Percentiles rank a stretch among this genome's conserved stretches.
Evolutionary conservation across 2,329 filamentous ascomycete species (phyloP).

Genomic region (Kalaharituber pfeilii): DNA sequence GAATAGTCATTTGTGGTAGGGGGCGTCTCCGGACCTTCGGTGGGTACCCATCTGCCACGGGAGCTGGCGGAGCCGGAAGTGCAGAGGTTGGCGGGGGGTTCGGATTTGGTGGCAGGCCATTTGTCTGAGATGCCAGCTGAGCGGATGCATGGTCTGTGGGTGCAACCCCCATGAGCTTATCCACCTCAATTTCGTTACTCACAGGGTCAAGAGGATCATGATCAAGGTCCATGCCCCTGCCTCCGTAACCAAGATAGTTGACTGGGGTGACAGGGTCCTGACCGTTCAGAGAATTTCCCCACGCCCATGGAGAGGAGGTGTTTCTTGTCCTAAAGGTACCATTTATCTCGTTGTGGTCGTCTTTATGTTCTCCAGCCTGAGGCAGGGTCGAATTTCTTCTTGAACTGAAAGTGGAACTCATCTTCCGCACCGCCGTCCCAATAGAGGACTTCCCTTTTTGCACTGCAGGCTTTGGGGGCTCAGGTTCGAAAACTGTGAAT

Average conservation of each 20-base stretch:
- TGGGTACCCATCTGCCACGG: background rate
- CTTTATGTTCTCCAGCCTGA: background rate
- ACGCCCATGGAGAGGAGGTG: background rate
- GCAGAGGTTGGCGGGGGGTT: background rate
- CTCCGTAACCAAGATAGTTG: background rate
- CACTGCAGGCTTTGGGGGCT: background rate
- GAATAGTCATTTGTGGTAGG: background rate
- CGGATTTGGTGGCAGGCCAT: background rate
- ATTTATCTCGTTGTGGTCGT: background rate
- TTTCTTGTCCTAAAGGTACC: background rate
- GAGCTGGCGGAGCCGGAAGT: background rate
- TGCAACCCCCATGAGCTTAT: background rate
- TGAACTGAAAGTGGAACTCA: background rate
- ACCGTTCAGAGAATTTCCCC: background rate
- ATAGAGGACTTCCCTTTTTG: background rate
- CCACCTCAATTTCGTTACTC: background rate
- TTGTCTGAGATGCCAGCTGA: background rate
- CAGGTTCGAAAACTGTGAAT: background rate
- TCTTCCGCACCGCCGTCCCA: background rate
- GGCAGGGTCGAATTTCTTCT: background rate
- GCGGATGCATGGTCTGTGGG: background rate
- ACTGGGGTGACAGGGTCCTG: background rate
- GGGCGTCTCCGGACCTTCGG: background rate
- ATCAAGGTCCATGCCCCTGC: background rate
- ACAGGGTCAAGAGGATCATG: background rate